These are phyloP conservation scores for Corynespora cassiicola DNA, from an alignment of 2,329 filamentous ascomycete genomes.

Conservation along the genomic window DNA sequence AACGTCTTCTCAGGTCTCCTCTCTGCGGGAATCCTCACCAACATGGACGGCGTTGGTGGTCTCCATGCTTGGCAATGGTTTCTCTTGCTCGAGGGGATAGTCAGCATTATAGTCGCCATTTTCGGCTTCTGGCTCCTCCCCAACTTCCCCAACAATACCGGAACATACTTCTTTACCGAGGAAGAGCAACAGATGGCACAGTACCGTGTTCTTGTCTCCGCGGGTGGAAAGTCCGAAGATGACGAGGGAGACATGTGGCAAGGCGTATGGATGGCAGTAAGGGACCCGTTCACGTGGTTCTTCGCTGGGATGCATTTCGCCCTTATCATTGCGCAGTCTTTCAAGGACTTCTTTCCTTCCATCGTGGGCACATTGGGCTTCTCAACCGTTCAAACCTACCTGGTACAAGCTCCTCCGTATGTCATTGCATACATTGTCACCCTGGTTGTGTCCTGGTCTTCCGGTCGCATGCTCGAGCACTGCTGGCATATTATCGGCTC, in stretches of 20 bases:
- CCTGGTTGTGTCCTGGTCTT: conserved; percentile 18
- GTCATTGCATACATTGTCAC: conserved; percentile 23
- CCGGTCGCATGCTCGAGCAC: conserved; percentile 22
- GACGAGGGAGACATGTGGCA: conserved; percentile 46
- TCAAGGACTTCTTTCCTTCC: conserved; percentile 33
- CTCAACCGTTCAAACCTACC: conserved; percentile 31
- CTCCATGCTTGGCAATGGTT: not conserved
- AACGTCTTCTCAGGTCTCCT: conserved; percentile 1
- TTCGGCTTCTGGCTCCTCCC: conserved; percentile 36
- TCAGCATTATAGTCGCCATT: conserved; percentile 4
- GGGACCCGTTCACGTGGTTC: conserved; percentile 45
- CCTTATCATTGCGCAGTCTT: conserved; percentile 26
- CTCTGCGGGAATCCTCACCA: conserved; percentile 1
- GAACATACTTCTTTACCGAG: conserved; percentile 10
- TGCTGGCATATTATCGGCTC: conserved; percentile 24
- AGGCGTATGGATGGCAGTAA: conserved; percentile 38
- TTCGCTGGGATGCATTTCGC: conserved; percentile 46
- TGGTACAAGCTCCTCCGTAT: conserved; percentile 48
- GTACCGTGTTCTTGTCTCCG: conserved; percentile 22
- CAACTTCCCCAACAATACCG: conserved; percentile 11
- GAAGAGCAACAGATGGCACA: conserved; percentile 15
- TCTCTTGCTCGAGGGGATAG: conserved; percentile 1
- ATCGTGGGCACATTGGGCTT: conserved; percentile 9
- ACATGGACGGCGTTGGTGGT: not conserved
- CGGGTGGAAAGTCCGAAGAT: conserved; percentile 42